Percentiles rank a stretch among this genome's conserved stretches.
Evolutionary conservation across 2,329 filamentous ascomycete genomes (phyloP).

Genomic region (Diaporthe citri): DNA sequence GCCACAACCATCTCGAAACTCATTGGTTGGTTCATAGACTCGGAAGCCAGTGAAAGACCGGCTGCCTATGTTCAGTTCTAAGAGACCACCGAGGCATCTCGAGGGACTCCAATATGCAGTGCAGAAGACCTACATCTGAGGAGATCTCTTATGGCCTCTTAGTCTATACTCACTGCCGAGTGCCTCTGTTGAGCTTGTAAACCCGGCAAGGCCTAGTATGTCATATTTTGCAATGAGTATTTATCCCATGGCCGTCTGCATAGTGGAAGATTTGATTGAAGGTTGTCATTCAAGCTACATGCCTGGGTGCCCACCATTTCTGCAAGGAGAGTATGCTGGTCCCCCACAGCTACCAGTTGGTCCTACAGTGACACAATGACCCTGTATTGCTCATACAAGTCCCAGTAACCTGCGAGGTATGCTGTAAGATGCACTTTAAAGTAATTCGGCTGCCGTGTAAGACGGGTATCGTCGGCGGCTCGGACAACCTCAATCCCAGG

Average conservation of each 20-base stretch:
- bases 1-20: background rate
- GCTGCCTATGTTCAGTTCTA: background rate
- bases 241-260: background rate
- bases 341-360: background rate
- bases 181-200: background rate
- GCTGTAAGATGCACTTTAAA: background rate
- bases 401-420: background rate
- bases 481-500: conserved; percentile 22
- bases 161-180: background rate
- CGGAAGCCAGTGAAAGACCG: background rate
- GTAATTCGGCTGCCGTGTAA: background rate
- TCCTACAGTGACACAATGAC: background rate
- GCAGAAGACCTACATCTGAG: background rate
- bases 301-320: background rate
- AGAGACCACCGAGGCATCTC: background rate
- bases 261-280: background rate
- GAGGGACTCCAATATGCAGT: background rate
- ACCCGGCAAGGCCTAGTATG: too few relatives aligned
- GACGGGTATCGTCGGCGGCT: conserved; percentile 26
- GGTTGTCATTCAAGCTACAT: background rate
- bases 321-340: background rate
- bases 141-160: background rate
- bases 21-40: background rate
- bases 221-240: background rate
- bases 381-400: background rate